Conservation (phyloP, 495 filamentous ascomycete genomes). For the Hypoxylon trugodes region DNA sequence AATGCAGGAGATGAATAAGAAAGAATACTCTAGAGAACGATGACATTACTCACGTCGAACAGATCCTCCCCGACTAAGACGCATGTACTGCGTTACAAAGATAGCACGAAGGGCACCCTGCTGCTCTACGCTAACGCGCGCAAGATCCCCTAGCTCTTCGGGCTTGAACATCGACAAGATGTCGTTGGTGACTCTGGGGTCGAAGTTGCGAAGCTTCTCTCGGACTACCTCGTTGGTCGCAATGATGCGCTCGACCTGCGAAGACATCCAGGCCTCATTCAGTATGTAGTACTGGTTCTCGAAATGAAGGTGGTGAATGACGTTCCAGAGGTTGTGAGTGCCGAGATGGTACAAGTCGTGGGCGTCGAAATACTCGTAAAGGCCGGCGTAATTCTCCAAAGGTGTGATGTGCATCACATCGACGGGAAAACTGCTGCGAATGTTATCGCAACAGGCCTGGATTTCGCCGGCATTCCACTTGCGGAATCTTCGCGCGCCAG, state of each 20-base stretch:
- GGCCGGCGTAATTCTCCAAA: slow-evolving; percentile 38
- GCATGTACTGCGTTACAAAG: neutral
- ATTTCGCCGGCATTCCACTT: slow-evolving; percentile 43
- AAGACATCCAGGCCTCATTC: too few relatives aligned
- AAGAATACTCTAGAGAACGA: too few relatives aligned
- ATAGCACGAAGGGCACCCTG: neutral
- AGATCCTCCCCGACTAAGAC: neutral
- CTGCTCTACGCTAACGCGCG: neutral
- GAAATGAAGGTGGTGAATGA: slow-evolving; percentile 43
- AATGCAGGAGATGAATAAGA: too few relatives aligned
- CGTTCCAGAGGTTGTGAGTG: slow-evolving; percentile 53
- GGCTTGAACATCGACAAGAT: slow-evolving; percentile 36
- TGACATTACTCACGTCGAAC: too few relatives aligned
- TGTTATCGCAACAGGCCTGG: slow-evolving; percentile 35
- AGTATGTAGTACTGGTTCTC: slow-evolving; percentile 42
- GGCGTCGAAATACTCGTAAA: slow-evolving; percentile 63
- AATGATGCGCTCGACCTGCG: too few relatives aligned
- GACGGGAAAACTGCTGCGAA: slow-evolving; percentile 44
- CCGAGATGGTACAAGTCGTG: slow-evolving; percentile 58
- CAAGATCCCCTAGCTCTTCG: neutral
- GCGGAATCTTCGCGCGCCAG: slow-evolving; percentile 27
- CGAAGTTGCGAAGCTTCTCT: slow-evolving; percentile 35
- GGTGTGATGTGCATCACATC: slow-evolving; percentile 42
- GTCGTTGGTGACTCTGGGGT: slow-evolving; percentile 22
- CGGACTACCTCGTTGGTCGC: slow-evolving; percentile 12